Percentiles rank a stretch among this genome's conserved stretches.
These are phyloP conservation scores for Pseudonitzschia pungens DNA, from an alignment of 108 stramenopile species.

Conservation along the genomic window DNA sequence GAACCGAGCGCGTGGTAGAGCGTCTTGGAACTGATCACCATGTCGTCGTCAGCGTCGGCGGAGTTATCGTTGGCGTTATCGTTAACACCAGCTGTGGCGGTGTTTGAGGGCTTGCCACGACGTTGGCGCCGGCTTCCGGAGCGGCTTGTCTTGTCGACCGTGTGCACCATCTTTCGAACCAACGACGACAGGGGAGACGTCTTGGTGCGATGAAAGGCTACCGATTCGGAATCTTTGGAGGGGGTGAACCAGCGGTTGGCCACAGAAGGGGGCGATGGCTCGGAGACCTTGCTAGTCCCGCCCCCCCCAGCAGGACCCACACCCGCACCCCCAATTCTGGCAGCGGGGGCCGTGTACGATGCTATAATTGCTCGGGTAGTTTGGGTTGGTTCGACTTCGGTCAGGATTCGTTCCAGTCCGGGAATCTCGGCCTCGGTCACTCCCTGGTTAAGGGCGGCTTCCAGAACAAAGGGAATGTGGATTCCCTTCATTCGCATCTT, in stretches of 20 bases:
- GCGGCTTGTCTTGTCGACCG: slow-evolving; percentile 36
- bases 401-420: not conserved
- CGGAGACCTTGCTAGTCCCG: too few relatives aligned
- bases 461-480: not conserved
- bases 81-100: too few relatives aligned
- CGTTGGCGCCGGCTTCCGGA: not conserved
- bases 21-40: slow-evolving; percentile 40
- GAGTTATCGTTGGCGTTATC: not conserved
- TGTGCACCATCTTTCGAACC: slow-evolving; percentile 58
- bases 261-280: not conserved
- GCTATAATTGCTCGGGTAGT: not conserved
- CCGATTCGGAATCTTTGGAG: not conserved
- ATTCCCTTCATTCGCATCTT: slow-evolving; percentile 4
- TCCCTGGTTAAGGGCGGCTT: not conserved
- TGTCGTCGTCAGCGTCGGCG: slow-evolving; percentile 4
- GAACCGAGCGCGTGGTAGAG: slow-evolving; percentile 62
- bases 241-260: not conserved
- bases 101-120: too few relatives aligned
- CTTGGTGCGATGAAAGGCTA: not conserved
- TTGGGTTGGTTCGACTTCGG: not conserved
- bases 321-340: not conserved
- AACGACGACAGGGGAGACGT: slow-evolving; percentile 33
- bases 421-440: not conserved
- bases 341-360: not conserved
- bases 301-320: too few relatives aligned